phyloP scores from a whole-genome alignment of 2,329 filamentous ascomycete species.

The Cladosporium cucumerinum region DNA sequence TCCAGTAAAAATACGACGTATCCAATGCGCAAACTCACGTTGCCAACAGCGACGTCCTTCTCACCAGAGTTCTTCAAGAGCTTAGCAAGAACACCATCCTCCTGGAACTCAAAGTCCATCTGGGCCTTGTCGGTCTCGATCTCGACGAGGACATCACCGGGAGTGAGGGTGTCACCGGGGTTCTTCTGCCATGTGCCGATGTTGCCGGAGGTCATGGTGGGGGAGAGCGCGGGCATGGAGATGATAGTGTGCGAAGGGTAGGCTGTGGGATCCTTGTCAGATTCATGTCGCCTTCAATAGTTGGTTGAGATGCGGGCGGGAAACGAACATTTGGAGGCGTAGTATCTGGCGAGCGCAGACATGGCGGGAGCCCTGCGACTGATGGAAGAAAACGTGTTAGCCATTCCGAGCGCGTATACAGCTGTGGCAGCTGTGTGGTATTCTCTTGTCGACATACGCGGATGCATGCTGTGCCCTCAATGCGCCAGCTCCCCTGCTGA shows the following conservation, averaged over 20 bases:
- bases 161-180: conserved; percentile 77
- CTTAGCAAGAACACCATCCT: conserved; percentile 94
- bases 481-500: conserved; percentile 32
- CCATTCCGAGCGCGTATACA: background rate
- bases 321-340: conserved; percentile 64
- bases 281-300: conserved; percentile 11
- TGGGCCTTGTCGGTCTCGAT: conserved; percentile 99
- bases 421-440: background rate
- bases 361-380: conserved; percentile 48
- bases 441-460: conserved; percentile 28
- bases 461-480: conserved; percentile 34
- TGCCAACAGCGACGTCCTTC: conserved; percentile 92
- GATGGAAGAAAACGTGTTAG: background rate
- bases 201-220: conserved; percentile 95
- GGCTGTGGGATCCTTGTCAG: conserved; percentile 54
- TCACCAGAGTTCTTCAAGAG: conserved; percentile 86
- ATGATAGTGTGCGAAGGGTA: conserved; percentile 93
- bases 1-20: background rate
- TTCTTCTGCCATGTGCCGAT: conserved; percentile 99
- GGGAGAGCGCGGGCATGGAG: conserved; percentile 96
- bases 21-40: conserved; percentile 60
- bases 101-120: conserved; percentile 99
- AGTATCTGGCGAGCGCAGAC: conserved; percentile 61
- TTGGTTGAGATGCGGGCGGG: conserved; percentile 17
- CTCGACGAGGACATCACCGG: conserved; percentile 76